Conservation (phyloP, 1,284 basidiomycete species). For the Macrocystidia cucumis region DNA sequence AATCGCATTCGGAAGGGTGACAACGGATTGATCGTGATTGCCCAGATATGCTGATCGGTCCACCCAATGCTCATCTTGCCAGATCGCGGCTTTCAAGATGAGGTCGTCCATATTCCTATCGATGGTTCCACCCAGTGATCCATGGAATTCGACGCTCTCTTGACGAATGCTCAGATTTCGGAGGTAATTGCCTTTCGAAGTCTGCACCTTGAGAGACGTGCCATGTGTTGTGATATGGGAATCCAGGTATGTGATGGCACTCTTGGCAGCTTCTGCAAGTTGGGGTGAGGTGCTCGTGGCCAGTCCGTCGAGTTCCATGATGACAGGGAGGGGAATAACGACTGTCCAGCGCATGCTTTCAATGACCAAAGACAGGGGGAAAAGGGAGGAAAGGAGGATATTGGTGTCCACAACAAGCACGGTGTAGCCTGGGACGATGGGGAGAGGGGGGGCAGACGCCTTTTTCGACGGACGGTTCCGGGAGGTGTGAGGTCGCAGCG, state of each 20-base stretch:
- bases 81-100: constrained; percentile 85
- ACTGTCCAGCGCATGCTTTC: constrained; percentile 84
- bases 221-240: constrained; percentile 71
- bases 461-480: constrained; percentile 28
- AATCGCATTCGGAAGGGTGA: constrained; percentile 38
- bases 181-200: constrained; percentile 91
- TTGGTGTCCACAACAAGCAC: constrained; percentile 93
- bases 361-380: constrained; percentile 68
- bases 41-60: constrained; percentile 74
- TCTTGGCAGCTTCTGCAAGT: constrained; percentile 66
- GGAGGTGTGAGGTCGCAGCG: constrained; percentile 16
- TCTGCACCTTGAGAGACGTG: constrained; percentile 86
- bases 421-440: constrained; percentile 80
- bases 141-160: constrained; percentile 84
- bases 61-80: constrained; percentile 90
- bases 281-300: constrained; percentile 51
- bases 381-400: constrained; percentile 77
- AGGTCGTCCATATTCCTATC: constrained; percentile 92
- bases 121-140: constrained; percentile 33
- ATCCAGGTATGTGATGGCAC: constrained; percentile 71
- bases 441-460: constrained; percentile 32
- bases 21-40: constrained; percentile 17
- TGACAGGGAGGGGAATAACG: constrained; percentile 86
- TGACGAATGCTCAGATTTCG: constrained; percentile 76
- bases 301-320: constrained; percentile 95